phyloP scores from a whole-genome alignment of 495 filamentous ascomycete genomes.

The Penicillium daleae region DNA sequence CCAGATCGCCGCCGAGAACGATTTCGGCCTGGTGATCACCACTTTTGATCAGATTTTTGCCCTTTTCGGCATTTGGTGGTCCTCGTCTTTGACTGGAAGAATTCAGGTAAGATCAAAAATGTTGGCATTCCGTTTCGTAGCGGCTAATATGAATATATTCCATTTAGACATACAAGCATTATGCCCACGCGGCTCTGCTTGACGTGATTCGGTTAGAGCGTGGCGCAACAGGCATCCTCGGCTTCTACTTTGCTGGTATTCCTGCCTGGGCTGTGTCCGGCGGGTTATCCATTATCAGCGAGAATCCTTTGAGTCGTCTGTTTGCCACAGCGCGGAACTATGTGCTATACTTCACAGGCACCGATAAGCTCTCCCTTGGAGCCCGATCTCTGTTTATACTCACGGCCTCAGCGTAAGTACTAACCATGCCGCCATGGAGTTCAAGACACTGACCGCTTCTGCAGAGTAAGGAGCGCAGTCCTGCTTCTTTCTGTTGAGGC shows the following conservation, averaged over 20 bases:
- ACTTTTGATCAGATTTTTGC: conserved; percentile 46
- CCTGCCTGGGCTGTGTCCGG: conserved; percentile 49
- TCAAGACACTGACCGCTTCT: conserved; percentile 20
- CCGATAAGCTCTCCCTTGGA: conserved; percentile 31
- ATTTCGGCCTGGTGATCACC: conserved; percentile 52
- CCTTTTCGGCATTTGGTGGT: conserved; percentile 50
- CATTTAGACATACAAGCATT: conserved; percentile 49
- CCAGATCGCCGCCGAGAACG: conserved; percentile 51
- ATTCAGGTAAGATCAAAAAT: conserved; percentile 47
- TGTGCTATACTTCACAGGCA: conserved; percentile 26
- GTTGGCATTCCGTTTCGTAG: background rate
- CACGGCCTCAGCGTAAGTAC: conserved; percentile 40
- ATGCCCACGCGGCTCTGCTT: conserved; percentile 44
- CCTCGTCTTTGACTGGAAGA: conserved; percentile 46
- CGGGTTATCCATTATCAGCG: conserved; percentile 44
- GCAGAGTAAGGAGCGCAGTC: conserved; percentile 41
- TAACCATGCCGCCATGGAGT: background rate
- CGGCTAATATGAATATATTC: background rate
- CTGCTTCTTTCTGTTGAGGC: conserved; percentile 49
- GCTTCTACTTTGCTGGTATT: conserved; percentile 51
- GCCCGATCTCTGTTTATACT: conserved; percentile 37
- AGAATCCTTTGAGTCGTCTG: conserved; percentile 44
- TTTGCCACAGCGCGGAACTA: conserved; percentile 36
- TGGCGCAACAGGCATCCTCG: conserved; percentile 34
- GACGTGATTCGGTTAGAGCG: conserved; percentile 45